These are phyloP conservation scores for Margaritispora aquatica DNA, from an alignment of 495 filamentous ascomycete genomes.

Conservation along the genomic window DNA sequence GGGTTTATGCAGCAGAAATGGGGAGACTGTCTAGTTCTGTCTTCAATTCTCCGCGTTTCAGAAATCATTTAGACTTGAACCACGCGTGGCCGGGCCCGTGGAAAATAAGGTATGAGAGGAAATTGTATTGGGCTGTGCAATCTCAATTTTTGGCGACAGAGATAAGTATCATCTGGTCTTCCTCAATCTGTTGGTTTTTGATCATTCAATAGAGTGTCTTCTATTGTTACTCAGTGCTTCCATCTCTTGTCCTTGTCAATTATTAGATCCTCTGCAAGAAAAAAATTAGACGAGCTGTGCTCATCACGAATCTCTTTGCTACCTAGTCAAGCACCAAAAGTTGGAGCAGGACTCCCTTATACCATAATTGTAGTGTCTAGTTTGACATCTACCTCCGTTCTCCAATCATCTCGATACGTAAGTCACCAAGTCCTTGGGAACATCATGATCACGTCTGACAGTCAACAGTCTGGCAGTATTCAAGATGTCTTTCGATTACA, in stretches of 20 bases:
- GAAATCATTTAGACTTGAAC: slow-evolving; percentile 27
- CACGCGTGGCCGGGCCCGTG: slow-evolving; percentile 18
- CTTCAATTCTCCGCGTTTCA: slow-evolving; percentile 43
- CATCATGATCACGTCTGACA: slow-evolving; percentile 11
- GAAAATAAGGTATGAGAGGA: too few species aligned
- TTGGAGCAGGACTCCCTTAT: slow-evolving; percentile 37
- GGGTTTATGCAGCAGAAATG: slow-evolving; percentile 9
- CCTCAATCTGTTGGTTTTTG: slow-evolving; percentile 23
- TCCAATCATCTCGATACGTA: slow-evolving; percentile 16
- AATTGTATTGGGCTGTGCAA: slow-evolving; percentile 32
- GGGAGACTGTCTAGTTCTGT: slow-evolving; percentile 18
- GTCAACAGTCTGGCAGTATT: slow-evolving; percentile 21
- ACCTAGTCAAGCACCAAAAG: slow-evolving; percentile 15
- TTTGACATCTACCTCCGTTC: slow-evolving; percentile 14
- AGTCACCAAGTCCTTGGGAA: slow-evolving; percentile 9
- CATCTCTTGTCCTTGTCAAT: slow-evolving; percentile 1
- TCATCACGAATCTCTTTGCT: slow-evolving; percentile 30
- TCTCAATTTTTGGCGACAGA: slow-evolving; percentile 12
- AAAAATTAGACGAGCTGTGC: slow-evolving; percentile 25
- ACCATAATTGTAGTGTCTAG: slow-evolving; percentile 24
- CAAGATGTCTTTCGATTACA: slow-evolving; percentile 52
- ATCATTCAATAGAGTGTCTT: slow-evolving; percentile 16
- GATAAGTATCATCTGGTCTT: slow-evolving; percentile 24
- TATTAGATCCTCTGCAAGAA: slow-evolving; percentile 11
- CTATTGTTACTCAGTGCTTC: slow-evolving; percentile 9